Evolutionary conservation across 73 alveolate genomes (phyloP), one percentile per base, ranked within the genome.

Genomic region (Paramecium biaurelia): DNA sequence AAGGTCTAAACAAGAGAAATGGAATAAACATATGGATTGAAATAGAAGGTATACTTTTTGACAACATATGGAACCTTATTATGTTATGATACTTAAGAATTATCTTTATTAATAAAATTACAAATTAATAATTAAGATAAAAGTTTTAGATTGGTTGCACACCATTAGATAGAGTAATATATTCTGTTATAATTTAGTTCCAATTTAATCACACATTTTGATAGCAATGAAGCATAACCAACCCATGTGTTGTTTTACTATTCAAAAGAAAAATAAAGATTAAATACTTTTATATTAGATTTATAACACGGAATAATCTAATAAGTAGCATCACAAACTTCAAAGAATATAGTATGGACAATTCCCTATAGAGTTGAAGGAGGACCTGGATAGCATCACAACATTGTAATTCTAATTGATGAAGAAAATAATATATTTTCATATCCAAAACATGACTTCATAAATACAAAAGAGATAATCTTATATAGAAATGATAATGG

Each of bases 71-170:
- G 24, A 24, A 24, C 49, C 20, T n/a, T 79, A 42, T 23, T 79
- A 21, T 41, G 90, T 24, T 79, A 43, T 79, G 90, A 79, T 42
- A 15, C 87, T 59, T 12, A 32, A 23, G 87, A 79, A 42, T 20
- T 5, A 23, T 24, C 14, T 8, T 72, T 32, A 20, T 7, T 72
- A 79, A n/a, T 7, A 20, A 79, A 79, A 30, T 7, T 10, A 23
- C 24, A 79, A 26, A 45, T 47, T 4, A 43, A 30, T 79, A 47
- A 79, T 21, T 43, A n/a, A 14, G 90, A 79, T 79, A 7, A 79
- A 8, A 14, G 42, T 20, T 79, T 21, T 45, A 24, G 23, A 43
- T 79, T 79, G 9, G 74, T 79, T 15, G 70, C 90, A 20, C 20
- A 8, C 8, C 90, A 79, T 43, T 18, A 43, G 18, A 42, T 79